Evolutionary conservation across 2,329 filamentous ascomycete species (phyloP).

Genomic region (Fusarium cyanostomum): DNA sequence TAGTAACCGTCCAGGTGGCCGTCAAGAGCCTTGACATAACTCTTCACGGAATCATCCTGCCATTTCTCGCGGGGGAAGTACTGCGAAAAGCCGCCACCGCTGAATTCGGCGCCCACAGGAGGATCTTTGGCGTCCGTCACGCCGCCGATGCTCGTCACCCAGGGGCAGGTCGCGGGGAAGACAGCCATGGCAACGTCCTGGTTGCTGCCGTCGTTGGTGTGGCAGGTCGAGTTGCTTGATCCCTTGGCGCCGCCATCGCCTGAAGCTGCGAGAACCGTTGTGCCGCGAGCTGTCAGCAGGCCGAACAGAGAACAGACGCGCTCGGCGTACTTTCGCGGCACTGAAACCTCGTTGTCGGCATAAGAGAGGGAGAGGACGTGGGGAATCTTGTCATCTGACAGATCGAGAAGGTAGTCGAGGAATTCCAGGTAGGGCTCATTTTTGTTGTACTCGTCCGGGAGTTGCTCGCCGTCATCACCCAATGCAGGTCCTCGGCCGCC

Average conservation of each 20-base stretch:
- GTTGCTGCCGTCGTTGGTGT: constrained; percentile 66
- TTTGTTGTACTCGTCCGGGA: constrained; percentile 45
- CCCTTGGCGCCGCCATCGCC: constrained; percentile 62
- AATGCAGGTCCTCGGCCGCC: constrained; percentile 57
- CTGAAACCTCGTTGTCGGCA: constrained; percentile 65
- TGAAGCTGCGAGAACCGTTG: constrained; percentile 59
- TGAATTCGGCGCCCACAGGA: constrained; percentile 56
- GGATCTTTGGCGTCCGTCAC: constrained; percentile 53
- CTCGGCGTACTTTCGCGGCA: constrained; percentile 61
- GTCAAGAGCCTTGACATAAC: constrained; percentile 54
- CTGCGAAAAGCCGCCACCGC: constrained; percentile 62
- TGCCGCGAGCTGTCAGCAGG: constrained; percentile 62
- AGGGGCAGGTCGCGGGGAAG: constrained; percentile 75
- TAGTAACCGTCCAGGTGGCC: constrained; percentile 56
- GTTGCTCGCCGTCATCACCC: constrained; percentile 48
- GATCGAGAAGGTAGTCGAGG: constrained; percentile 59
- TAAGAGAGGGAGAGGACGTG: constrained; percentile 68
- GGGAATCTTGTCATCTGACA: constrained; percentile 57
- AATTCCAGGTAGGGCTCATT: constrained; percentile 69
- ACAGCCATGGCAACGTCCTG: constrained; percentile 65
- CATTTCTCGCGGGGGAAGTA: constrained; percentile 58
- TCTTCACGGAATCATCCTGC: constrained; percentile 54
- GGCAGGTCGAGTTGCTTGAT: constrained; percentile 60
- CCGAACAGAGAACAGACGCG: constrained; percentile 64
- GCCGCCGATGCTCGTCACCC: constrained; percentile 73